These are phyloP conservation scores for Hypoxylon sp. DNA, from an alignment of 2,329 filamentous ascomycete species.

Conservation along the genomic window DNA sequence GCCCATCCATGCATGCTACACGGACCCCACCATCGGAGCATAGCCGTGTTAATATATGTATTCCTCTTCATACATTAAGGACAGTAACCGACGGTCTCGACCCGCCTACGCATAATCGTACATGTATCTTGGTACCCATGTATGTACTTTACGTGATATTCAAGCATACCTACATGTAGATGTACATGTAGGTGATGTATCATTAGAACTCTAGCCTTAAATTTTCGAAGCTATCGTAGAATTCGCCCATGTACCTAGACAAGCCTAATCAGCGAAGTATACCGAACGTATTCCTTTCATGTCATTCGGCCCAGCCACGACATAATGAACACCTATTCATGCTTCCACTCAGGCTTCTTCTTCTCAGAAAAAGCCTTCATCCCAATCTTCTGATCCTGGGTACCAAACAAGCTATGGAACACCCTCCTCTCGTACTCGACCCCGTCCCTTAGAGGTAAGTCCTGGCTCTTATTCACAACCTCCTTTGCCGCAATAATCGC, in stretches of 20 bases:
- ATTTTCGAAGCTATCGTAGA: not conserved
- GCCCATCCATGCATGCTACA: conserved; percentile 3
- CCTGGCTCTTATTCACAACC: conserved; percentile 99
- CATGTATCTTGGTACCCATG: not conserved
- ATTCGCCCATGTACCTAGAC: not conserved
- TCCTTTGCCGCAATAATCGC: conserved; percentile 93
- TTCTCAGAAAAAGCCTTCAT: conserved; percentile 97
- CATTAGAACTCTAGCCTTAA: not conserved
- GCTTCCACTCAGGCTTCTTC: conserved; percentile 90
- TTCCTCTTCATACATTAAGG: not conserved
- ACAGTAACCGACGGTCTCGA: not conserved
- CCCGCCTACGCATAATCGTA: conserved; percentile 1
- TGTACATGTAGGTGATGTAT: too few species aligned
- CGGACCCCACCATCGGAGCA: conserved; percentile 4
- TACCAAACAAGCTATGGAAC: conserved; percentile 94
- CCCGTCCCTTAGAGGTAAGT: conserved; percentile 86
- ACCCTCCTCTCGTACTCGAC: conserved; percentile 95
- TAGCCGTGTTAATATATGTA: not conserved
- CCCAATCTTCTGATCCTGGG: conserved; percentile 96
- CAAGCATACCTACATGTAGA: too few species aligned
- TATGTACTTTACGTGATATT: not conserved
- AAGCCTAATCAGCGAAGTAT: not conserved
- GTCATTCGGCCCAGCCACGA: not conserved
- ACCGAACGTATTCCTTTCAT: not conserved
- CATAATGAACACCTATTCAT: conserved; percentile 69